phyloP scores from a whole-genome alignment of 208 protist genomes.

The Leishmania aethiopica region DNA sequence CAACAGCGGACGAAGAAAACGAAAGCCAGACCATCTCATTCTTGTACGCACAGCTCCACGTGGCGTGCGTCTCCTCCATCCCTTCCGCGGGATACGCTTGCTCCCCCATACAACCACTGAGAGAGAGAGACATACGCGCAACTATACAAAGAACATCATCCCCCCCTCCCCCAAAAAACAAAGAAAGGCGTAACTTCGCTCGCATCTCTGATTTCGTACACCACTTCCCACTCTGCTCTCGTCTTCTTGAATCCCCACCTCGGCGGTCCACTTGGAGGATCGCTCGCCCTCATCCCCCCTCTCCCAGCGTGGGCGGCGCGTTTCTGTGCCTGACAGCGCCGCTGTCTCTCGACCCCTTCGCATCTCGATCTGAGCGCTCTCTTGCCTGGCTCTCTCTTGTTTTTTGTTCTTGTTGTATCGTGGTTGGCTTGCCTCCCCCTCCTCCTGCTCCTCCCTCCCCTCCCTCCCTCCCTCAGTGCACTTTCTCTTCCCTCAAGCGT shows the following conservation, averaged over 20 bases:
- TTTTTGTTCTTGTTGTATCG: not conserved
- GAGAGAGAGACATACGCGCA: not conserved
- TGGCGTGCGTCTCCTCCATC: not conserved
- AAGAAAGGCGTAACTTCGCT: not conserved
- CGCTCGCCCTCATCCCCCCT: not conserved
- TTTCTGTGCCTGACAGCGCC: too few relatives aligned
- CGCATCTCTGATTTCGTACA: not conserved
- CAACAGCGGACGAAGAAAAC: not conserved
- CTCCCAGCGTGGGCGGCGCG: not conserved
- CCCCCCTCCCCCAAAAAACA: not conserved
- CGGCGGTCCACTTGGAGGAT: not conserved
- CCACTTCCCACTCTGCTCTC: not conserved
- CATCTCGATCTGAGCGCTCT: not conserved
- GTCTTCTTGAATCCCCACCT: not conserved
- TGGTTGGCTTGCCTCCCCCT: not conserved
- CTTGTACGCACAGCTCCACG: not conserved
- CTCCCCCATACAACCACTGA: not conserved
- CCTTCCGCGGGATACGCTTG: not conserved
- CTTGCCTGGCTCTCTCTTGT: not conserved
- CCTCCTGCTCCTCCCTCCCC: too few relatives aligned
- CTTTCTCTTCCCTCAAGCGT: not conserved
- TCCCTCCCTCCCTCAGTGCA: too few relatives aligned
- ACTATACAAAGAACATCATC: not conserved
- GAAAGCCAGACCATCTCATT: not conserved
- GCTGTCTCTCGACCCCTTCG: not conserved